These are phyloP conservation scores for Neurospora sp. DNA, from an alignment of 495 filamentous ascomycete species.

Conservation along the genomic window DNA sequence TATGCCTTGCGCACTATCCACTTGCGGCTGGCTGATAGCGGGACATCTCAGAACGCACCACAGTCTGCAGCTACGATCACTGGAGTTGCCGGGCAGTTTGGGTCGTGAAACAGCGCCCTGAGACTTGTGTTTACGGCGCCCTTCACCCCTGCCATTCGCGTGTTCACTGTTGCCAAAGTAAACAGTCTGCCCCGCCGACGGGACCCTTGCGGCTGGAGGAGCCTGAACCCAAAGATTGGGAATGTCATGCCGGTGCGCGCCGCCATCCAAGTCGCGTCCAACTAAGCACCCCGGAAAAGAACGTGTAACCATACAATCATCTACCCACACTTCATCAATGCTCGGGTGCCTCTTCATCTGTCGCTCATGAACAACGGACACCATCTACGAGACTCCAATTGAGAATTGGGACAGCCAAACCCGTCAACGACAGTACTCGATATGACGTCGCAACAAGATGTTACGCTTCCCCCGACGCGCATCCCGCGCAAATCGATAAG, in stretches of 20 bases:
- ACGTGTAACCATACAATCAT: background rate
- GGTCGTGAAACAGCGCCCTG: background rate
- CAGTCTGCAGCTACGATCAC: background rate
- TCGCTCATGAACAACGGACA: background rate
- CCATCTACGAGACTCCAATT: background rate
- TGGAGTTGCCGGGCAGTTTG: background rate
- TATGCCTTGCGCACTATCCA: background rate
- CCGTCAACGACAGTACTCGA: slow-evolving; percentile 2
- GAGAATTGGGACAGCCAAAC: background rate
- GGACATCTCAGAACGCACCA: background rate
- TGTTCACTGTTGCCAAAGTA: background rate
- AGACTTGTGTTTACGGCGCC: background rate
- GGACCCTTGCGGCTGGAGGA: background rate
- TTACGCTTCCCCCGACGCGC: slow-evolving; percentile 41
- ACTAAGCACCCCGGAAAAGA: background rate
- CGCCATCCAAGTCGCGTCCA: background rate
- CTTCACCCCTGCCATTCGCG: background rate
- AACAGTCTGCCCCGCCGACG: background rate
- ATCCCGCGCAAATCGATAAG: slow-evolving; percentile 72
- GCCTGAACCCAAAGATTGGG: background rate
- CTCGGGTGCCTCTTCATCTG: background rate
- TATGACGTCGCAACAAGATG: slow-evolving; percentile 38
- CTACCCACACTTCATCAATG: background rate
- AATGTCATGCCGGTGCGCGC: background rate
- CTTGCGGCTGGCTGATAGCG: background rate